A percentile compares a stretch with the other conserved stretches of the same genome.
Evolutionary conservation across 257 asterid genomes (phyloP).

Genomic region (Verbascum thapsus): DNA sequence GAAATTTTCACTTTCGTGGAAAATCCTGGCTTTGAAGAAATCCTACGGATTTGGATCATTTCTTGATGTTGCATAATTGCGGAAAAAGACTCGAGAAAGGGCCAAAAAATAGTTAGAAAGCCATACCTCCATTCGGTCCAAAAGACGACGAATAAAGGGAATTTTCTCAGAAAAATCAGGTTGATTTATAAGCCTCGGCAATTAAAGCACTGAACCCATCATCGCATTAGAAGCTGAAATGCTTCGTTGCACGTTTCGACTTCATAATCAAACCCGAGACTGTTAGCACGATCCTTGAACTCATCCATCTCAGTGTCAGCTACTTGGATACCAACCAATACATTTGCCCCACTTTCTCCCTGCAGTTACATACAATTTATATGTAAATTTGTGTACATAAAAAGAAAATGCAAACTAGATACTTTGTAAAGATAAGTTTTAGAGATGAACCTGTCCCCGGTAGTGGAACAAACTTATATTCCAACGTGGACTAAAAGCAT

Average conservation of each 20-base stretch:
- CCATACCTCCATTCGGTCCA: not conserved
- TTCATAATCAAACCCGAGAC: conserved; percentile 76
- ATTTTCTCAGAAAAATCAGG: not conserved
- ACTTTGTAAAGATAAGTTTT: not conserved
- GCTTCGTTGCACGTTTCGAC: conserved; percentile 73
- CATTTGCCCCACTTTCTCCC: conserved; percentile 83
- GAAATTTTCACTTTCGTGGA: not conserved
- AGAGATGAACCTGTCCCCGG: conserved; percentile 77
- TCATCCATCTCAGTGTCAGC: conserved; percentile 61
- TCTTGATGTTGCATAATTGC: conserved; percentile 16
- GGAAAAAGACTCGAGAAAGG: not conserved
- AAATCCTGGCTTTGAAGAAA: conserved; percentile 5
- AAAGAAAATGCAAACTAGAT: not conserved
- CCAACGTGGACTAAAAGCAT: conserved; percentile 90
- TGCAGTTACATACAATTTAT: conserved; percentile 13
- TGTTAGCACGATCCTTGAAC: conserved; percentile 58
- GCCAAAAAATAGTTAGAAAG: not conserved
- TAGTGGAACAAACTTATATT: conserved; percentile 95
- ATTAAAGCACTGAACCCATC: conserved; percentile 22
- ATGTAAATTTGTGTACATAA: not conserved
- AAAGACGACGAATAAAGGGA: not conserved
- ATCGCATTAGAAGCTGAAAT: conserved; percentile 75
- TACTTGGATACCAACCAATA: conserved; percentile 91
- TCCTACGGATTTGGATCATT: not conserved
- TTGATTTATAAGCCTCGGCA: not conserved